Percentiles rank a stretch among this genome's conserved stretches.
phyloP scores from a whole-genome alignment of 2,329 filamentous ascomycete genomes.

The Apiospora rasikravindrae region DNA sequence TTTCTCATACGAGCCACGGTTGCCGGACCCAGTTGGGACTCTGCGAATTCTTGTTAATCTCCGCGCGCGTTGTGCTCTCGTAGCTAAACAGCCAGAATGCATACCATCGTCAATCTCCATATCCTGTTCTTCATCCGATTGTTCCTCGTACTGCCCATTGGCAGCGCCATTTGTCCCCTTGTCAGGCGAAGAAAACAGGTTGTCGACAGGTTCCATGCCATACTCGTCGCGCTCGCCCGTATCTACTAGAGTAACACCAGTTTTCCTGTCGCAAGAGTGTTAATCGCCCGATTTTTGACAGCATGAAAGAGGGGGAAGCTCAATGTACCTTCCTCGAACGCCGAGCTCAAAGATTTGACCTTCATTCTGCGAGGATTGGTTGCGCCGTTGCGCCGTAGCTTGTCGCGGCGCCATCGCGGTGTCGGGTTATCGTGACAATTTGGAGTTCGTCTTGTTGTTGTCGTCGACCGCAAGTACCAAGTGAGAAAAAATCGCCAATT shows the following conservation, averaged over 20 bases:
- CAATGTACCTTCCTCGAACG: slow-evolving; percentile 52
- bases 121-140: slow-evolving; percentile 48
- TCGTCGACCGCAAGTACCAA: no score
- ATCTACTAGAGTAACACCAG: slow-evolving; percentile 81
- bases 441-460: not conserved
- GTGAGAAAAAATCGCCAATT: not conserved
- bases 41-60: slow-evolving; percentile 42
- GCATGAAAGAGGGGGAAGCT: no score
- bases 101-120: slow-evolving; percentile 61
- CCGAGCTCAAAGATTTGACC: slow-evolving; percentile 57
- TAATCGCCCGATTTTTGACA: not conserved
- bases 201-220: slow-evolving; percentile 87
- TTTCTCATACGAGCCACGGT: slow-evolving; percentile 57
- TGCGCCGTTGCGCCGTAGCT: slow-evolving; percentile 42
- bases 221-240: slow-evolving; percentile 84
- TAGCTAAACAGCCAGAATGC: slow-evolving; percentile 27
- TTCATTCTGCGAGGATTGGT: slow-evolving; percentile 47
- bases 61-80: slow-evolving; percentile 20
- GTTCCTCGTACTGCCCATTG: slow-evolving; percentile 36
- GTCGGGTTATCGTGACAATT: not conserved
- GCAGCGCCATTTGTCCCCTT: slow-evolving; percentile 45
- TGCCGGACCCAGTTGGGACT: slow-evolving; percentile 57
- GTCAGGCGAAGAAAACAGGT: slow-evolving; percentile 86
- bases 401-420: slow-evolving; percentile 45
- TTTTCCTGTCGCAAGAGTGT: slow-evolving; percentile 73